These are phyloP conservation scores for Anaeramoeba ignava DNA, from an alignment of 78 protist genomes.

Conservation along the genomic window DNA sequence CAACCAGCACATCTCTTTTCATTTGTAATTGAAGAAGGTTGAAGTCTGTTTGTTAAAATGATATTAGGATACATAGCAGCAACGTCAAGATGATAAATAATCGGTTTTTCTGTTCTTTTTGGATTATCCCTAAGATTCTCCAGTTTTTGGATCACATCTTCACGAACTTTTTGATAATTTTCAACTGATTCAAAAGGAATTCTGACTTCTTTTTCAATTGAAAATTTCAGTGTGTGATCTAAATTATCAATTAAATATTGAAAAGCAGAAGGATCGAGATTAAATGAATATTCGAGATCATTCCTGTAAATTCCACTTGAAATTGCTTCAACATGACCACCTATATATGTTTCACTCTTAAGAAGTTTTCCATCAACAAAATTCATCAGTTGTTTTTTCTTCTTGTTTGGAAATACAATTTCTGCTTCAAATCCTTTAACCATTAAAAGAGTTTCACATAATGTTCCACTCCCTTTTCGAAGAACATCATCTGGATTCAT, in stretches of 20 bases:
- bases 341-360: conserved; percentile 91
- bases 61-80: conserved; percentile 99
- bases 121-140: conserved; percentile 2
- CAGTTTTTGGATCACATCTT: background rate
- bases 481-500: conserved; percentile 87
- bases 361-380: conserved; percentile 72
- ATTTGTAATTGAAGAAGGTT: conserved; percentile 80
- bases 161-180: background rate
- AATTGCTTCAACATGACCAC: conserved; percentile 96
- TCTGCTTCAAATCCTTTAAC: conserved; percentile 51
- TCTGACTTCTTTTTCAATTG: background rate
- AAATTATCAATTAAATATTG: conserved; percentile 6
- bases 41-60: conserved; percentile 97
- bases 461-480: conserved; percentile 95
- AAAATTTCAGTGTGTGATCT: background rate
- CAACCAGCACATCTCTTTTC: conserved; percentile 79
- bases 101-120: conserved; percentile 46
- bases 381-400: conserved; percentile 19
- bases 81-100: conserved; percentile 95
- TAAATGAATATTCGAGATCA: conserved; percentile 29
- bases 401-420: conserved; percentile 90
- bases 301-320: conserved; percentile 80
- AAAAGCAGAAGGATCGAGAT: conserved; percentile 25
- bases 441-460: conserved; percentile 92
- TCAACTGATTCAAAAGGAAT: background rate